Evolutionary conservation across 2,329 filamentous ascomycete species (phyloP).

Genomic region (Falciphora oryzae): DNA sequence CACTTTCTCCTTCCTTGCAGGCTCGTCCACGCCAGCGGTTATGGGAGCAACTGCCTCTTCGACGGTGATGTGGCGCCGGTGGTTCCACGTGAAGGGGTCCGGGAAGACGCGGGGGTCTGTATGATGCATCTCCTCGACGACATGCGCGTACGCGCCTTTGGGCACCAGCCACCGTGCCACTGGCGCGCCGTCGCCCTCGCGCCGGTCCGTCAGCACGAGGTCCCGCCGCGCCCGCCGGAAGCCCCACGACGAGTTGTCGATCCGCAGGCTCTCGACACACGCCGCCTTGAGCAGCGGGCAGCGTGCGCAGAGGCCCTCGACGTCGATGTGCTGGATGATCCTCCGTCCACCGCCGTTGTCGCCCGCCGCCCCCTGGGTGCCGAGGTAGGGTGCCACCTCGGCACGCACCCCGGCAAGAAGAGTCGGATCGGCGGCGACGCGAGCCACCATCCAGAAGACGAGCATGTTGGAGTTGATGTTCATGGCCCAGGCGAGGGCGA

Average conservation of each 20-base stretch:
- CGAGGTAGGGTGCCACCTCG: conserved; percentile 30
- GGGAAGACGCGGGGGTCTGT: conserved; percentile 27
- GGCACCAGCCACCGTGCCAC: conserved; percentile 24
- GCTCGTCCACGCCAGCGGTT: conserved; percentile 18
- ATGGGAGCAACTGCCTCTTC: conserved; percentile 16
- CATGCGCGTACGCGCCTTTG: conserved; percentile 30
- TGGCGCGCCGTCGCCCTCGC: conserved; percentile 13
- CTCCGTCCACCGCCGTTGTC: too few relatives aligned
- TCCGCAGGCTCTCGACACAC: conserved; percentile 34
- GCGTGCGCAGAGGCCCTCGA: conserved; percentile 28
- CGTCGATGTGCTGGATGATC: conserved; percentile 18
- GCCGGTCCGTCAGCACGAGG: conserved; percentile 22
- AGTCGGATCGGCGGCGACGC: conserved; percentile 32
- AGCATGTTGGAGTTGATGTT: conserved; percentile 33
- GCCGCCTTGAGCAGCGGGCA: conserved; percentile 34
- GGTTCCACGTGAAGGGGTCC: conserved; percentile 30
- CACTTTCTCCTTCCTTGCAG: conserved; percentile 11
- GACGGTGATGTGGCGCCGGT: conserved; percentile 24
- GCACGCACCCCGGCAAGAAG: conserved; percentile 32
- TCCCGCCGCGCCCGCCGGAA: conserved; percentile 28
- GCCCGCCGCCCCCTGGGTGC: neutral
- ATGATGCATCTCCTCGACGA: conserved; percentile 28
- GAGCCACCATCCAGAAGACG: conserved; percentile 35
- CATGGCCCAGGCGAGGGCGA: conserved; percentile 30
- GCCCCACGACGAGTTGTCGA: conserved; percentile 30